Evolutionary conservation across 169 alveolate genomes (phyloP), one percentile per base, ranked within the genome.

Genomic region (Plasmodium cynomolgi): DNA sequence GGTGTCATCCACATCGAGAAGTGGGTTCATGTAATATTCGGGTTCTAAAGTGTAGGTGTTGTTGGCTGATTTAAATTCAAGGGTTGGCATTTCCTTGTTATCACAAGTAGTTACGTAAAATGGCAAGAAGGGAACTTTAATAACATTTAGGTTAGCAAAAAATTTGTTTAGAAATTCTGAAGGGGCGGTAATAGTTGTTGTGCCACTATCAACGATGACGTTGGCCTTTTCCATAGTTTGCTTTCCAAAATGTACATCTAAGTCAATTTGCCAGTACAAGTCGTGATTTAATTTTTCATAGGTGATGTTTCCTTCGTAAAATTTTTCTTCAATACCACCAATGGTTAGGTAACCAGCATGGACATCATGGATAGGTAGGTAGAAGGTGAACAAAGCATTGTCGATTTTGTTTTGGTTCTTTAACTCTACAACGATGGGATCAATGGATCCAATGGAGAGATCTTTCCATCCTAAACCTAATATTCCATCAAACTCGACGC

Each of bases 381-480:
- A 90, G 50, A 90, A 90, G 20, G 94, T 58, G 50, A 90, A 90
- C 39, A 90, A 56, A 11, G 90, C 94, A 80, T 90, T n/a, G 34
- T 90, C 90, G 0, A 90, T 90, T 81, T 90, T 79, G 33, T 81
- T 62, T 31, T 58, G 88, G 31, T 77, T 90, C 73, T 90, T 90
- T 47, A 90, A 39, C 68, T 90, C 94, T 3, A 90, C 90, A 90
- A 90, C 77, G 17, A 80, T 29, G 11, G 94, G 94, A 56, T 79
- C 90, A 15, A 90, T 37, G 11, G 75, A 6, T 20, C 94, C 94
- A 23, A 90, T 31, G 13, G 94, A 26, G 37, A 90, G 72, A 90
- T 81, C 83, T 92, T 92, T 92, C 96, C 96, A 93, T 58, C 95
- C 96, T 83, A 93, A 91, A 17, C 96, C 96, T 80, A 93, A n/a